Percentiles rank a stretch among this genome's conserved stretches.
These are phyloP conservation scores for Myxozyma nipponensis DNA, from an alignment of 805 yeast genomes.

Conservation along the genomic window DNA sequence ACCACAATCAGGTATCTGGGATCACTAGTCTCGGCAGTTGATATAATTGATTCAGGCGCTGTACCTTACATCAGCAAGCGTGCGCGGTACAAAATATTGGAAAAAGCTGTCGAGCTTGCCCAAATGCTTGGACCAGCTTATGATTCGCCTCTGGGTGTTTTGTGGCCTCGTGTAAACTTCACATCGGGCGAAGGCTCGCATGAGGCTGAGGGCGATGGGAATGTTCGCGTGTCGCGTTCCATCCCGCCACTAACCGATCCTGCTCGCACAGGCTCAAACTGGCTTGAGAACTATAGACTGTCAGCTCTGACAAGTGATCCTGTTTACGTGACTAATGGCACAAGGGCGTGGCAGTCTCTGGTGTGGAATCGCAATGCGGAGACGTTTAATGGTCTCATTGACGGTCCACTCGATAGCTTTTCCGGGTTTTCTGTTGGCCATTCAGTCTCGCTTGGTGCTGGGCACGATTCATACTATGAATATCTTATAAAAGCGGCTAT, in stretches of 20 bases:
- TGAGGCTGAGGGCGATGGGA: conserved; percentile 1
- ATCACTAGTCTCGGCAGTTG: conserved; percentile 46
- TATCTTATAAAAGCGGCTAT: conserved; percentile 25
- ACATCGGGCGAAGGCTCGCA: conserved; percentile 8
- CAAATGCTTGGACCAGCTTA: conserved; percentile 44
- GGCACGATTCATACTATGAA: conserved; percentile 25
- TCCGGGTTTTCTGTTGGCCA: conserved; percentile 16
- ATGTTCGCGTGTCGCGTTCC: not conserved
- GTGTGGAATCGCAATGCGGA: conserved; percentile 19
- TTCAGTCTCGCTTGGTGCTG: conserved; percentile 21
- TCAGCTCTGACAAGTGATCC: conserved; percentile 43
- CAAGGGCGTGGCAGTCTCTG: conserved; percentile 20
- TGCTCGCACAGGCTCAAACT: conserved; percentile 20
- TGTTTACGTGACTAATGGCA: conserved; percentile 35
- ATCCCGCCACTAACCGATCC: conserved; percentile 8
- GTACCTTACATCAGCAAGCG: conserved; percentile 3
- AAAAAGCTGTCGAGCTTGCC: conserved; percentile 40
- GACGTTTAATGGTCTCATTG: conserved; percentile 21
- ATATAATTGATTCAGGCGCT: conserved; percentile 37
- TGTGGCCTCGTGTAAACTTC: conserved; percentile 32
- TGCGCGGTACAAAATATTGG: conserved; percentile 28
- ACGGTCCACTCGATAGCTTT: conserved; percentile 19
- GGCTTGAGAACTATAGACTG: conserved; percentile 43
- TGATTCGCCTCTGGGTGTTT: conserved; percentile 49
- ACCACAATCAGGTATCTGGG: conserved; percentile 45